phyloP scores from a whole-genome alignment of 371 early-diverging fungal species.

The Smittium mucronatum region DNA sequence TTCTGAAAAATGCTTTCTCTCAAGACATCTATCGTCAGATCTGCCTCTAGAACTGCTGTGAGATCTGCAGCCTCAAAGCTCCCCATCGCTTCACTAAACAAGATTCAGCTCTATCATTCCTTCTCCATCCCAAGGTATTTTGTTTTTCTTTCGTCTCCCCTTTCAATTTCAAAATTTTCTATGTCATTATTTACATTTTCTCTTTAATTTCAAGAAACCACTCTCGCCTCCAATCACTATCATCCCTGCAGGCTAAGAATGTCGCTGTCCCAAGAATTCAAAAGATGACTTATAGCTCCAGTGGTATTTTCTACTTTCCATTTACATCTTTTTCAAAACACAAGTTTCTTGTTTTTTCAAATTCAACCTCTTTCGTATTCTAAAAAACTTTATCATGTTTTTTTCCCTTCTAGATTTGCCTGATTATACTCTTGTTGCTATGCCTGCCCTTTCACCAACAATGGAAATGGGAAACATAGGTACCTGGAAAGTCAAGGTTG shows the following conservation, averaged over 20 bases:
- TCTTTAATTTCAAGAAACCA: not conserved
- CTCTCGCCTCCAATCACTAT: too few species aligned
- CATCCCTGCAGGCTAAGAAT: not conserved
- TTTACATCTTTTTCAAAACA: not conserved
- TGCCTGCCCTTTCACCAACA: slow-evolving; percentile 98
- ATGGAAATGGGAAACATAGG: slow-evolving; percentile 97
- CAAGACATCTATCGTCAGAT: not conserved
- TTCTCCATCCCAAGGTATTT: not conserved
- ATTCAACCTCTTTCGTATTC: too few species aligned
- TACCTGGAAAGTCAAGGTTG: slow-evolving; percentile 86
- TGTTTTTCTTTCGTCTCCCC: not conserved
- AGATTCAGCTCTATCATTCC: not conserved
- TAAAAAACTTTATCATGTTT: too few species aligned
- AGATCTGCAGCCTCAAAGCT: not conserved
- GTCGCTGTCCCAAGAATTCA: not conserved
- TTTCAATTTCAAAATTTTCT: not conserved
- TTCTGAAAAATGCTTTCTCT: not conserved
- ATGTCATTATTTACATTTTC: not conserved
- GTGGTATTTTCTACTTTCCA: not conserved
- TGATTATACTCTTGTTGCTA: slow-evolving; percentile 74
- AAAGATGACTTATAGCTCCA: not conserved
- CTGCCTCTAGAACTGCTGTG: not conserved
- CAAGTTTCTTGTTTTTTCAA: not conserved
- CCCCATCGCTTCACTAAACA: not conserved
- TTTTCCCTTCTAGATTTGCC: slow-evolving; percentile 44